Conservation (phyloP, 495 filamentous ascomycete genomes). For the Lentithecium fluviatile region DNA sequence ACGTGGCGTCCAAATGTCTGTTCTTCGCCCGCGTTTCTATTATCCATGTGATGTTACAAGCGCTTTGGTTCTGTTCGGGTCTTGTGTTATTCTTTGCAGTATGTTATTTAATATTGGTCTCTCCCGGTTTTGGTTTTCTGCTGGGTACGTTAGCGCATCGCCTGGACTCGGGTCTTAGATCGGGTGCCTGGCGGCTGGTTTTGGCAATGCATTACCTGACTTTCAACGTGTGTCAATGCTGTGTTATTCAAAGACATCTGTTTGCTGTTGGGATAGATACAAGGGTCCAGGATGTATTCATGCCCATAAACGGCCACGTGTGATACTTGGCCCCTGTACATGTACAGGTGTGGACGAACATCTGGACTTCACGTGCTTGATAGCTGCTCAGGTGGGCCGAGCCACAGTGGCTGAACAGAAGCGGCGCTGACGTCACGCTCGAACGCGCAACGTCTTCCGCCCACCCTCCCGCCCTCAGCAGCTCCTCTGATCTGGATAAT, state of each 20-base stretch:
- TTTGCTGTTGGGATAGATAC: too few relatives aligned
- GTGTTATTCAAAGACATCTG: too few relatives aligned
- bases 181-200: too few relatives aligned
- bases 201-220: too few relatives aligned
- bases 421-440: background rate
- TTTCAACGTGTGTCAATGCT: too few relatives aligned
- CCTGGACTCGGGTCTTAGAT: too few relatives aligned
- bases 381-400: too few relatives aligned
- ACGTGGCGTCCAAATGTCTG: background rate
- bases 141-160: conserved; percentile 1
- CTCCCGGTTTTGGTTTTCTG: background rate
- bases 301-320: too few relatives aligned
- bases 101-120: background rate
- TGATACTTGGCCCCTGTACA: too few relatives aligned
- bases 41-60: conserved; percentile 6
- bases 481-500: background rate
- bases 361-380: background rate
- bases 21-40: background rate
- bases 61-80: background rate
- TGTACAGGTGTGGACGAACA: too few relatives aligned
- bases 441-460: background rate
- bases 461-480: background rate
- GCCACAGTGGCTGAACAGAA: conserved; percentile 11
- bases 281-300: too few relatives aligned
- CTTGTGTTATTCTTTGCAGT: conserved; percentile 4